Base-by-base conservation (phyloP, 73 alveolate genomes). In the Paramecium primaurelia region DNA sequence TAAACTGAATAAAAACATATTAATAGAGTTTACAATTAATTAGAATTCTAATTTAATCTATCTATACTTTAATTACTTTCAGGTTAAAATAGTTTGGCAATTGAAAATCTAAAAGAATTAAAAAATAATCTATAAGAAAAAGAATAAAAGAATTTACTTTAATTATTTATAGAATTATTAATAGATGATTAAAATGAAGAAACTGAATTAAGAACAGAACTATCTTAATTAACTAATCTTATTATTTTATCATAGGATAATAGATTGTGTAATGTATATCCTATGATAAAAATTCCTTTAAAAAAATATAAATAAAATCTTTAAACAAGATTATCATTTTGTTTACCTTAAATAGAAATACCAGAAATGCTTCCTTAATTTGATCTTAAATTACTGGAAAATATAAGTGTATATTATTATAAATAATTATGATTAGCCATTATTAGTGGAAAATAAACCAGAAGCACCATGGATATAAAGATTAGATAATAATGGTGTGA, bases 401-500 rank as follows among this genome's bases (percentile, higher is more conserved):
- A 59, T 14, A 16, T 89, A 4, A 38, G 51, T 32, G 94, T 89
- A 89, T n/a, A 44, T 71, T 38, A 44, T 71, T 38, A 1, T 71
- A 12, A 12, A 34, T 60, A 3, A 26, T 37, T 40, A 40, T 10
- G 49, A 40, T 6, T 45, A 89, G 94, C 94, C 92, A 6, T 71
- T 84, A 12, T 85, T 73, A 16, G 94, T 89, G 7, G 94, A 89
- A 64, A 89, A 89, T 47, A 89, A 89, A 47, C 94, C 94, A 11
- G 94, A 89, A 51, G 94, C 94, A 1, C 94, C 94, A 6, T 89
- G 94, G 94, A 89, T 89, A 18, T 44, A 83, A 42, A 89, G 94
- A 71, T 34, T 85, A 12, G 49, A 58, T 11, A 92, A 58, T 11
- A 92, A 89, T 71, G 94, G 94, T 8, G 88, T 89, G 0, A 89